Evolutionary conservation across 2,329 filamentous ascomycete genomes (phyloP), one percentile per base, ranked within the genome.

Genomic region (Penicillium sp.): DNA sequence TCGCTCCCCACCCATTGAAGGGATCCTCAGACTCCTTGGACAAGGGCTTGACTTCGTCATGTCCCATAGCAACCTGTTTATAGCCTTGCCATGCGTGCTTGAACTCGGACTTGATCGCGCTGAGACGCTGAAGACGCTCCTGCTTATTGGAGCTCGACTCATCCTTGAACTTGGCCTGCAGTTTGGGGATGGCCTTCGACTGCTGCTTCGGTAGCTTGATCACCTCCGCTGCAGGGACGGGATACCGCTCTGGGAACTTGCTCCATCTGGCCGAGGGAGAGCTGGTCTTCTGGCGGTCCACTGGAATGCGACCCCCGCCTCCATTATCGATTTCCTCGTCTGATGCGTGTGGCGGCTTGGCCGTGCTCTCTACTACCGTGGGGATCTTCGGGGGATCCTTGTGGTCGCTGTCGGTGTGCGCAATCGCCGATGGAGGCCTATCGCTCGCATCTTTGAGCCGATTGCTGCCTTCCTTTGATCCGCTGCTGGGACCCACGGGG

Each of bases 1-100:
- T 95, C 14, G 92, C 92, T 16, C 89, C 89, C 92, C 92, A 96
- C 46, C 89, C 90, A 68, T 91, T 93, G 72, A 97, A 97, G 0
- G 91, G 90, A 67, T 97, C 89, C 16, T 84, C 83, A 59, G 79
- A 84, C 13, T 75, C 77, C 48, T 86, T 86, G 29, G 84, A 83
- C 9, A 93, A 78, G 2, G 94, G 94, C 42, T 77, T 81, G 14
- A 97, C 75, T 75, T 97, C 94, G 67, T 97, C 94, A 63, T 95
- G 89, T 57, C 87, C 83, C 85, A 90, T 94, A 10, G 92, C 93
- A 64, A 86, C 81, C 56, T 85, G 79, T 67, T 83, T 88, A 75
- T 97, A 97, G 34, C 89, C 90, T 4, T 78, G 75, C 93, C 94
- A 97, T 0, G 90, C 86, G 63, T 87, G 87, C 64, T 83, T 77